Percentiles rank a stretch among this genome's conserved stretches.
Conservation (phyloP, 163 green algal genomes). For the Scenedesmus sp. region DNA sequence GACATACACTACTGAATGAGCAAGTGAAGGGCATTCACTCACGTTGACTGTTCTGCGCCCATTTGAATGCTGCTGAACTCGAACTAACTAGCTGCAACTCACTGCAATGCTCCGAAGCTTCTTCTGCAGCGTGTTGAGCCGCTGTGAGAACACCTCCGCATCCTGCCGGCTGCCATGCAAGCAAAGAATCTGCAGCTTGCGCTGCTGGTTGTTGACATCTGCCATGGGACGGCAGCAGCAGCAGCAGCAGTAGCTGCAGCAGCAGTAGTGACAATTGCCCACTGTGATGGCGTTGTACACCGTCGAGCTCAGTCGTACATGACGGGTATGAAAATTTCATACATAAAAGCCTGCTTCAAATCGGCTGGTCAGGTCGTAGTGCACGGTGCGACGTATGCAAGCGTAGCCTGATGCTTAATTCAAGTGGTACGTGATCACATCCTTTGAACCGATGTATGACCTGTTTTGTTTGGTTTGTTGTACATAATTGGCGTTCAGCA, state of each 20-base stretch:
- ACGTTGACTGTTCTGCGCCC: too few relatives aligned
- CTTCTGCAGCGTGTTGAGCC: conserved; percentile 49
- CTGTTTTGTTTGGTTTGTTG: neutral
- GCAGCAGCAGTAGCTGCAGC: neutral
- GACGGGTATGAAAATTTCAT: neutral
- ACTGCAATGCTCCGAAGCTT: conserved; percentile 65
- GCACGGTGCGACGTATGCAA: neutral
- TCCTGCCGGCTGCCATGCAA: conserved; percentile 69
- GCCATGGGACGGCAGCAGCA: neutral
- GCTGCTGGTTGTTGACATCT: neutral
- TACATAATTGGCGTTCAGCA: too few relatives aligned
- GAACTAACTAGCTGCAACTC: neutral
- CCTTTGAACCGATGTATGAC: too few relatives aligned
- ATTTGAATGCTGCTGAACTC: too few relatives aligned
- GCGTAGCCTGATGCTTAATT: too few relatives aligned
- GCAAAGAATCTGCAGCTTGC: conserved; percentile 61
- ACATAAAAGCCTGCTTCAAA: neutral
- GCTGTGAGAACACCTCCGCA: conserved; percentile 66
- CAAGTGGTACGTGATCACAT: too few relatives aligned
- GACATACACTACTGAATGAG: too few relatives aligned
- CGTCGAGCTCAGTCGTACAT: neutral
- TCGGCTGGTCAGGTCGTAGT: neutral
- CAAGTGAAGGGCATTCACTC: too few relatives aligned
- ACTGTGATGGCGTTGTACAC: neutral
- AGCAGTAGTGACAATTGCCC: neutral